phyloP scores from a whole-genome alignment of 768 basidiomycete genomes.

The Sporobolomyces pararoseus region DNA sequence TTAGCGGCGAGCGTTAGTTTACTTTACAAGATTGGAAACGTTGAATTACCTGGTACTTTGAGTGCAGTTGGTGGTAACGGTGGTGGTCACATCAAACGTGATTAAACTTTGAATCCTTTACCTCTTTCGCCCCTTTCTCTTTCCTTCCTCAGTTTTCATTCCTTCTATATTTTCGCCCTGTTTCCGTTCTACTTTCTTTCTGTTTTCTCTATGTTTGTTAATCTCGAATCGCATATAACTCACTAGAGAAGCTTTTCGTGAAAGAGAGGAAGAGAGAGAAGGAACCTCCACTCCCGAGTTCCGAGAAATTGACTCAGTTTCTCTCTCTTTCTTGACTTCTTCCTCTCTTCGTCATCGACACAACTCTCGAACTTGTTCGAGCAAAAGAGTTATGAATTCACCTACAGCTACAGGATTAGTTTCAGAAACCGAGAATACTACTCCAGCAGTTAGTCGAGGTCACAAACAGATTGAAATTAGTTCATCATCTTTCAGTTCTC shows the following conservation, averaged over 20 bases:
- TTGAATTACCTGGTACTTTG: conserved; percentile 36
- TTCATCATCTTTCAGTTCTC: neutral
- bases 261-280: too few relatives aligned
- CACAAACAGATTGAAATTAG: neutral
- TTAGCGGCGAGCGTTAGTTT: conserved; percentile 19
- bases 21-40: conserved; percentile 21
- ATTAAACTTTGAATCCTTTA: neutral
- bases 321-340: neutral
- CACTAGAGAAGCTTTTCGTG: neutral
- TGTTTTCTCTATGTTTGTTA: neutral
- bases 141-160: neutral
- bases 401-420: conserved; percentile 16
- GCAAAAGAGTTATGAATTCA: neutral
- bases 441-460: neutral
- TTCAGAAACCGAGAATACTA: conserved; percentile 22
- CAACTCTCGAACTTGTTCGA: neutral
- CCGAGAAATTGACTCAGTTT: neutral
- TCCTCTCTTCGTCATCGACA: neutral
- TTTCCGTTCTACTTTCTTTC: neutral
- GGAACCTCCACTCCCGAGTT: too few relatives aligned
- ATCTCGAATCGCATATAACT: too few relatives aligned
- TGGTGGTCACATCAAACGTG: conserved; percentile 7
- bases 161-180: neutral
- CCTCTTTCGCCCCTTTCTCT: neutral
- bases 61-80: conserved; percentile 21